A percentile compares a stretch with the other conserved stretches of the same genome.
These are phyloP conservation scores for Kernera saxatilis DNA, from an alignment of 345 rosid genomes.

Conservation along the genomic window DNA sequence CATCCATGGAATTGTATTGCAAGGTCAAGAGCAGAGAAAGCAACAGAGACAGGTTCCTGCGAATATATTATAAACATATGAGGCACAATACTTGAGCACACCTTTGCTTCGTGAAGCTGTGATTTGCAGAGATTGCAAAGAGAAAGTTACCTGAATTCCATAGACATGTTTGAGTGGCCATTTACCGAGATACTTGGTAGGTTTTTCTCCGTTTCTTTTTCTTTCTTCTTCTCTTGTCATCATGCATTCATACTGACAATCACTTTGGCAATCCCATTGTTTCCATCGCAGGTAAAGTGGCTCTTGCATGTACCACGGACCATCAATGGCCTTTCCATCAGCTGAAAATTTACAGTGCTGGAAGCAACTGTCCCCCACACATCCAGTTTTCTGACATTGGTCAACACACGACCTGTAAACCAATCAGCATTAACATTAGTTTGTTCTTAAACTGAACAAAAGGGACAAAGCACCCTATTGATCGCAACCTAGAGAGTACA, in stretches of 20 bases:
- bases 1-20: conserved; percentile 83
- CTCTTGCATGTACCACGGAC: conserved; percentile 85
- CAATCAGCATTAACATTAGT: conserved; percentile 6
- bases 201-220: conserved; percentile 49
- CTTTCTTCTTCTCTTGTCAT: conserved; percentile 78
- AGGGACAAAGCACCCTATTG: background rate
- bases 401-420: conserved; percentile 61
- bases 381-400: conserved; percentile 73
- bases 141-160: conserved; percentile 58
- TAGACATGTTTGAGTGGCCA: conserved; percentile 82
- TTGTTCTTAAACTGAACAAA: background rate
- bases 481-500: background rate
- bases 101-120: background rate
- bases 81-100: background rate
- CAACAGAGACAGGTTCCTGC: conserved; percentile 88
- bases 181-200: conserved; percentile 82
- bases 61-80: background rate
- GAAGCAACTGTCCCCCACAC: conserved; percentile 73
- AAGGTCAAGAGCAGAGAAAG: conserved; percentile 71
- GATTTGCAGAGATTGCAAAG: background rate
- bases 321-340: conserved; percentile 75
- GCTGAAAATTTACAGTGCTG: conserved; percentile 84
- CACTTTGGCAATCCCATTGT: conserved; percentile 82
- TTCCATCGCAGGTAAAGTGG: conserved; percentile 83
- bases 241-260: conserved; percentile 78